A percentile compares a stretch with the other conserved stretches of the same genome.
These are phyloP conservation scores for Botrytis fragariae DNA, from an alignment of 2,329 filamentous ascomycete species.

Conservation along the genomic window DNA sequence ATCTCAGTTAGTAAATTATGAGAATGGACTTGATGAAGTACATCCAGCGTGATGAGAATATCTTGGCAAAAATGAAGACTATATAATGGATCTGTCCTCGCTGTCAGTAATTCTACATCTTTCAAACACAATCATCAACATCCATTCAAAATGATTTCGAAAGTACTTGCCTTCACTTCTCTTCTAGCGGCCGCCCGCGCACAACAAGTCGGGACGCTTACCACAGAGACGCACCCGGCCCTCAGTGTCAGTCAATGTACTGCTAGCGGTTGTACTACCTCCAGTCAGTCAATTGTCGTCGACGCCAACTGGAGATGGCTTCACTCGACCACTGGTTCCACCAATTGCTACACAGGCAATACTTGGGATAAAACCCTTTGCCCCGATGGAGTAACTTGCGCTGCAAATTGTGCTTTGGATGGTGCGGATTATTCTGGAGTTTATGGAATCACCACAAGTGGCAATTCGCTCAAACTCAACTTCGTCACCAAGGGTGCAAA, in stretches of 20 bases:
- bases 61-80: constrained; percentile 8
- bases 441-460: constrained; percentile 55
- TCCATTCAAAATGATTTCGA: constrained; percentile 35
- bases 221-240: constrained; percentile 50
- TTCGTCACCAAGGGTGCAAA: constrained; percentile 52
- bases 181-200: constrained; percentile 46
- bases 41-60: not conserved
- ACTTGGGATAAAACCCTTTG: constrained; percentile 45
- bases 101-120: constrained; percentile 4
- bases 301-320: constrained; percentile 61
- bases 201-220: constrained; percentile 49
- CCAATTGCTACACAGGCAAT: constrained; percentile 46
- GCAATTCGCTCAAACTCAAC: constrained; percentile 52
- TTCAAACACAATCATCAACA: constrained; percentile 7
- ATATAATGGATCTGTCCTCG: constrained; percentile 31
- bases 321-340: constrained; percentile 46
- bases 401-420: constrained; percentile 52
- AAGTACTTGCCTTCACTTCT: constrained; percentile 43
- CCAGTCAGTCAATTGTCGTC: constrained; percentile 50
- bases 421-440: constrained; percentile 52
- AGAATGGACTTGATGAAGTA: not conserved
- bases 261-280: constrained; percentile 47
- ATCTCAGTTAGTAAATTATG: not conserved
- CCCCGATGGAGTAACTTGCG: constrained; percentile 45
- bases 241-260: constrained; percentile 53